Base-by-base conservation (phyloP, 73 alveolate genomes). In the Halteria grandinella region DNA sequence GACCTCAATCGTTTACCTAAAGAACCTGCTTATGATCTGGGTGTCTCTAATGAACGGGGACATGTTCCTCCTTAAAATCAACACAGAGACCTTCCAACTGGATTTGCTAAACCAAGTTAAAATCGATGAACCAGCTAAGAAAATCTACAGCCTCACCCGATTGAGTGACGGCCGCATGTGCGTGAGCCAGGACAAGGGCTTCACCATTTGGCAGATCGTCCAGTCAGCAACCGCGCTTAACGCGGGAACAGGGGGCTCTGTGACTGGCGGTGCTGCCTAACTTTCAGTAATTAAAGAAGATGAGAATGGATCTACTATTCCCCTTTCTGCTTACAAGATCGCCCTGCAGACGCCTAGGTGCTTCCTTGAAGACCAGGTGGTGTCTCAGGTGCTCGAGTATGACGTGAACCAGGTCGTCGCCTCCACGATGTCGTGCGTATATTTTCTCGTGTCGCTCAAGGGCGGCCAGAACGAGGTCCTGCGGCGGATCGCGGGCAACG, bases 351-450 rank as follows among this genome's bases (percentile, higher is more conserved):
- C n/a, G n/a, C n/a, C n/a, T n/a, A n/a, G n/a, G n/a, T 33, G 12
- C n/a, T 57, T 28, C 8, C 31, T 57, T 3, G 74, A 57, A 33
- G 74, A 57, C 20, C 28, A 27, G 4, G 57, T 29, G 4, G 18
- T 57, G 33, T 57, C 74, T 57, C 36, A 57, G 18, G 6, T 57
- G 18, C 31, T 57, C 4, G 74, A 57, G 28, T 57, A 57, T 25
- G 74, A 57, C 36, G 74, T 57, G 6, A 57, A 57, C 36, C 18
- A 57, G 28, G 54, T 57, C 14, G 5, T 57, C 4, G 74, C 36
- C 5, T 57, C 74, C 31, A 57, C 74, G 37, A 57, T 57, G 74
- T 57, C 74, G 4, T 57, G 74, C 54, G 23, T 57, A 6, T 57
- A 57, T 21, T 57, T 57, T 39, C 25, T 57, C 8, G 11, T 57